Evolutionary conservation across 352 stramenopile genomes (phyloP).

Genomic region (Phytophthora foliorum): DNA sequence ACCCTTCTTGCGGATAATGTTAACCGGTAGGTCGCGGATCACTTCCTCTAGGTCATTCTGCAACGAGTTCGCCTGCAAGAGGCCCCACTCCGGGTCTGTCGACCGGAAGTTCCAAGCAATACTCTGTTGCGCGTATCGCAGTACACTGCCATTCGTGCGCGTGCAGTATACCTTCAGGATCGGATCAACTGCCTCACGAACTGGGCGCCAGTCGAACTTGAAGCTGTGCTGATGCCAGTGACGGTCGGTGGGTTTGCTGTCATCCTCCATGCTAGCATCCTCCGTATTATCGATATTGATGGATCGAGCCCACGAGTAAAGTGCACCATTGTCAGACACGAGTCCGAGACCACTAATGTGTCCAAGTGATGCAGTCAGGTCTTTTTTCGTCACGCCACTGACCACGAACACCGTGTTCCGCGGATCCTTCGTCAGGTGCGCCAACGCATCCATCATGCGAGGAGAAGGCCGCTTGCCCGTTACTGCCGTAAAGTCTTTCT

Average conservation of each 20-base stretch:
- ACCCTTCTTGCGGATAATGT: conserved; percentile 91
- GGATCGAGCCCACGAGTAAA: conserved; percentile 92
- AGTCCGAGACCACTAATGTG: conserved; percentile 94
- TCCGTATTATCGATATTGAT: conserved; percentile 59
- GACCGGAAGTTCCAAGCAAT: conserved; percentile 98
- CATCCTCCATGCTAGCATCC: conserved; percentile 39
- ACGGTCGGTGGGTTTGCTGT: conserved; percentile 40
- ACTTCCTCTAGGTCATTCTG: conserved; percentile 87
- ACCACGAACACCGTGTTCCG: conserved; percentile 98
- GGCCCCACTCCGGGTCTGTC: conserved; percentile 97
- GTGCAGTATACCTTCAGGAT: conserved; percentile 97
- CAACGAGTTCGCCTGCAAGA: conserved; percentile 95
- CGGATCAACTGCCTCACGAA: conserved; percentile 93
- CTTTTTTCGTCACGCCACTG: conserved; percentile 93
- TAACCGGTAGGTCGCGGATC: conserved; percentile 76
- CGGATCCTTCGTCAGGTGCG: conserved; percentile 90
- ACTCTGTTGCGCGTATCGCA: conserved; percentile 93
- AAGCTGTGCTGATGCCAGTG: conserved; percentile 85
- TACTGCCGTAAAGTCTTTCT: conserved; percentile 96
- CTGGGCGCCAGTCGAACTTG: conserved; percentile 92
- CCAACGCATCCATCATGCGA: conserved; percentile 91
- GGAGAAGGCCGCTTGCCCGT: conserved; percentile 92
- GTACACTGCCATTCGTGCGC: conserved; percentile 96
- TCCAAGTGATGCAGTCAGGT: conserved; percentile 93
- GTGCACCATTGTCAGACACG: conserved; percentile 95